Evolutionary conservation across 371 early-diverging fungal species (phyloP).

Genomic region (Conidiobolus coronatus): DNA sequence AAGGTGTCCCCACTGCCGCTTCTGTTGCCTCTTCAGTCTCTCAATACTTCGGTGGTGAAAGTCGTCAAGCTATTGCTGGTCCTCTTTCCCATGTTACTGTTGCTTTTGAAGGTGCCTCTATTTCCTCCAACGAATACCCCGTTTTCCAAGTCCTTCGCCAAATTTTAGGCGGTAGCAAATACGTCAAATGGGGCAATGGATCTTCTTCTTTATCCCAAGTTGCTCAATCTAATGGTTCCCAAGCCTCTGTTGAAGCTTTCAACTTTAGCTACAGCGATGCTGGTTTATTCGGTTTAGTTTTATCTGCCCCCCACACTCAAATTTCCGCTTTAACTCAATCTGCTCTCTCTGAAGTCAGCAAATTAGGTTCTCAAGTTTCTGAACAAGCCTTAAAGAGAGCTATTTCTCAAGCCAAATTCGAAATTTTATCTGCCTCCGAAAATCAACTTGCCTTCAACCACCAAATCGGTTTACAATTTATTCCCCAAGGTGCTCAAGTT

Average conservation of each 20-base stretch:
- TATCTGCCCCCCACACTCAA: slow-evolving; percentile 31
- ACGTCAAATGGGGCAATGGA: slow-evolving; percentile 51
- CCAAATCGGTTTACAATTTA: slow-evolving; percentile 16
- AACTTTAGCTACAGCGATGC: slow-evolving; percentile 77
- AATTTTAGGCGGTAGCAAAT: slow-evolving; percentile 53
- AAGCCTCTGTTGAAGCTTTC: slow-evolving; percentile 47
- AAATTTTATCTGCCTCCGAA: slow-evolving; percentile 32
- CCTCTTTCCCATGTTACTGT: slow-evolving; percentile 12
- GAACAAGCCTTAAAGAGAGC: slow-evolving; percentile 52
- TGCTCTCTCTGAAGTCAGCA: slow-evolving; percentile 42
- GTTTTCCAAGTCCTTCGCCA: slow-evolving; percentile 52
- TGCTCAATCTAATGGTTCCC: slow-evolving; percentile 25
- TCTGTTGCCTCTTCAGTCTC: slow-evolving; percentile 16
- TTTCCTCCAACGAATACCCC: slow-evolving; percentile 43
- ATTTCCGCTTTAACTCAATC: slow-evolving; percentile 33
- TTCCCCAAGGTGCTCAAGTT: slow-evolving; percentile 16
- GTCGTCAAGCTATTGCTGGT: slow-evolving; percentile 34
- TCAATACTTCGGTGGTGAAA: slow-evolving; percentile 70
- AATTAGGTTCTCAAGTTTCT: slow-evolving; percentile 25
- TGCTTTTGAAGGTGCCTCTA: slow-evolving; percentile 62
- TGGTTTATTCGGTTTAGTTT: slow-evolving; percentile 71
- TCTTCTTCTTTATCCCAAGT: slow-evolving; percentile 42
- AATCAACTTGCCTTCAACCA: slow-evolving; percentile 21
- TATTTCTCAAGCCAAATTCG: slow-evolving; percentile 64
- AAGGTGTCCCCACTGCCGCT: slow-evolving; percentile 17